A percentile compares a stretch with the other conserved stretches of the same genome.
These are phyloP conservation scores for Boletus speciosus DNA, from an alignment of 768 basidiomycete genomes.

Conservation along the genomic window DNA sequence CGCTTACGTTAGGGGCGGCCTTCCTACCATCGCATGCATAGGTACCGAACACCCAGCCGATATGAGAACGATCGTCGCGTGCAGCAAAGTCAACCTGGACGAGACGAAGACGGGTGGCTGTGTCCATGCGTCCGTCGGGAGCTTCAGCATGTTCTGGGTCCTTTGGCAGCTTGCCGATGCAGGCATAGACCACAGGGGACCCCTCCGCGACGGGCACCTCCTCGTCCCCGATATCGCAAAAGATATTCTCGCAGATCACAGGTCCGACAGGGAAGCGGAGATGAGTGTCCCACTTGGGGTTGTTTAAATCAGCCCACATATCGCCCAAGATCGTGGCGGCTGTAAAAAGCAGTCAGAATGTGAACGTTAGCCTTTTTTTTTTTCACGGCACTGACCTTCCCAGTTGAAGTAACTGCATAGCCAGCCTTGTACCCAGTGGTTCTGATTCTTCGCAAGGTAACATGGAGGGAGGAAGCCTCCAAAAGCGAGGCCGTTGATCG, in stretches of 20 bases:
- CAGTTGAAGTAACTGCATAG: slow-evolving; percentile 4
- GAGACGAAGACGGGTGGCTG: background rate
- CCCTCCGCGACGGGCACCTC: background rate
- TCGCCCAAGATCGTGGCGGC: slow-evolving; percentile 2
- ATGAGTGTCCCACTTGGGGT: background rate
- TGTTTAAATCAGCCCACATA: background rate
- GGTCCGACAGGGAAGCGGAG: background rate
- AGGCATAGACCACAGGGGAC: background rate
- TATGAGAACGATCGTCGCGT: background rate
- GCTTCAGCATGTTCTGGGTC: background rate
- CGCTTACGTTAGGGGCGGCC: background rate
- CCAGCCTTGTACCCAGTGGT: background rate
- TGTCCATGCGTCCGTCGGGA: background rate
- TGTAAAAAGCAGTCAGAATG: background rate
- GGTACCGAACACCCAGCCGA: slow-evolving; percentile 4
- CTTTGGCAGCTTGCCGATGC: background rate
- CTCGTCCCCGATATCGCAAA: background rate
- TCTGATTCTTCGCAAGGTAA: background rate
- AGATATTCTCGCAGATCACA: slow-evolving; percentile 6
- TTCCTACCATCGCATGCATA: background rate
- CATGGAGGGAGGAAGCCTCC: background rate
- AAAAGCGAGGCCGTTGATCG: background rate
- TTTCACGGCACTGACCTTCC: background rate
- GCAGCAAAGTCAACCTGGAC: background rate
- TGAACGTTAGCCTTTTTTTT: background rate